These are phyloP conservation scores for Aspergillus flavus DNA, from an alignment of 2,329 filamentous ascomycete species.

Conservation along the genomic window DNA sequence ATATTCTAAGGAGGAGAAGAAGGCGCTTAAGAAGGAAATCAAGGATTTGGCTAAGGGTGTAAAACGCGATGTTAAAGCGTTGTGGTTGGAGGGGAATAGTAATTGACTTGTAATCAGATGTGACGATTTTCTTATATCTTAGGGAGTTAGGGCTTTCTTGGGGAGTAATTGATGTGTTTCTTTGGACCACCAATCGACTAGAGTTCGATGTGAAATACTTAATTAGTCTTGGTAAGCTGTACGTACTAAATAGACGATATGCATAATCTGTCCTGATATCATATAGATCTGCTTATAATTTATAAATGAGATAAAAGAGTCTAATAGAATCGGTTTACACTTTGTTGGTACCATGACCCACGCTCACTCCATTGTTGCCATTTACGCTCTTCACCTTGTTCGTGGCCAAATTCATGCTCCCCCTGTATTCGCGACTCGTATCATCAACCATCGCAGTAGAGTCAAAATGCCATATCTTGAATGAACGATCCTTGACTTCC, in stretches of 20 bases:
- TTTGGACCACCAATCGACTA: rapidly evolving
- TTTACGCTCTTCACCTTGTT: not conserved
- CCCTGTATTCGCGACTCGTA: not conserved
- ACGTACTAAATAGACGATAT: no score
- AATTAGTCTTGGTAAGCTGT: no score
- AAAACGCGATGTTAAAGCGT: not conserved
- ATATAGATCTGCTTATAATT: no score
- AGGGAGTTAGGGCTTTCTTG: not conserved
- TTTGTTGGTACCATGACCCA: not conserved
- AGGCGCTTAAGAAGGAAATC: not conserved
- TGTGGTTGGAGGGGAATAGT: not conserved
- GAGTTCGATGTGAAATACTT: rapidly evolving
- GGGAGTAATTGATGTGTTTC: not conserved
- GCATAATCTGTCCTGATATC: no score
- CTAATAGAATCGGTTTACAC: no score
- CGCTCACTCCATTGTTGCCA: not conserved
- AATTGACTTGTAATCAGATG: not conserved
- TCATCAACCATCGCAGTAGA: not conserved
- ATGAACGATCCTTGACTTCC: not conserved
- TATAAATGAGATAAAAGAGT: no score
- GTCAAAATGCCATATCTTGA: not conserved
- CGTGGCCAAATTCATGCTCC: not conserved
- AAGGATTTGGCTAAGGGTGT: not conserved
- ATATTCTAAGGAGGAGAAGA: not conserved
- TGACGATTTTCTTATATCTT: not conserved